Conservation (phyloP, 2,329 filamentous ascomycete species). For the Xylariaceae sp. region DNA sequence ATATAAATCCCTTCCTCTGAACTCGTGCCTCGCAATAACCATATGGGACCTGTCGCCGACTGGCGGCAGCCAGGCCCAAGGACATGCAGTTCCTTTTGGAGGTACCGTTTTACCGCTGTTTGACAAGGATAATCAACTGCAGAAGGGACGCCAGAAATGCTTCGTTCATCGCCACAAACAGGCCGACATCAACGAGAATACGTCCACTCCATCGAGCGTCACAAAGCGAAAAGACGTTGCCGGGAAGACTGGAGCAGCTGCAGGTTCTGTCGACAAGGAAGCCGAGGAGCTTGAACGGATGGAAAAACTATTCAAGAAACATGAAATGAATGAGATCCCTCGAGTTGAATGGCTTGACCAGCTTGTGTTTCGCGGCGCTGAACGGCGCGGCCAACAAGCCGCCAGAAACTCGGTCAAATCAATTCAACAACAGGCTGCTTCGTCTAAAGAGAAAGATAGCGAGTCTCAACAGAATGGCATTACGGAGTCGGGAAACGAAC, state of each 20-base stretch:
- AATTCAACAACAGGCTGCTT: constrained; percentile 43
- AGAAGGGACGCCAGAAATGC: constrained; percentile 91
- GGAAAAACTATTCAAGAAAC: constrained; percentile 89
- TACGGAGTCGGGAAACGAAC: constrained; percentile 32
- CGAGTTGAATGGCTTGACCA: constrained; percentile 94
- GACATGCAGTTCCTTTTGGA: constrained; percentile 84
- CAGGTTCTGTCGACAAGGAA: constrained; percentile 57
- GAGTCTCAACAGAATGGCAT: constrained; percentile 31
- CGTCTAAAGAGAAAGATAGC: constrained; percentile 31
- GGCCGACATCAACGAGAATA: constrained; percentile 78
- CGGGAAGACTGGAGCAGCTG: constrained; percentile 40
- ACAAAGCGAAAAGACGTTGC: constrained; percentile 49
- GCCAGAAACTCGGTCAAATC: constrained; percentile 59
- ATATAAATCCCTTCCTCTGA: constrained; percentile 74
- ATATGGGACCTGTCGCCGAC: constrained; percentile 89
- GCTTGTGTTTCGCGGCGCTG: constrained; percentile 83
- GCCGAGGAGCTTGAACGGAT: constrained; percentile 82
- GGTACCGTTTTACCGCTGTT: constrained; percentile 92
- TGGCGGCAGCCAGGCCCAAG: constrained; percentile 61
- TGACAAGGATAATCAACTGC: constrained; percentile 82
- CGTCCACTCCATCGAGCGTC: constrained; percentile 68
- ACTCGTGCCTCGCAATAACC: constrained; percentile 83
- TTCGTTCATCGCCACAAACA: constrained; percentile 72
- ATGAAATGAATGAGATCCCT: constrained; percentile 94
- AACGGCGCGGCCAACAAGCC: constrained; percentile 64